Percentiles rank a stretch among this genome's conserved stretches.
phyloP scores from a whole-genome alignment of 257 asterid species.

The Gardenia jasminoides region DNA sequence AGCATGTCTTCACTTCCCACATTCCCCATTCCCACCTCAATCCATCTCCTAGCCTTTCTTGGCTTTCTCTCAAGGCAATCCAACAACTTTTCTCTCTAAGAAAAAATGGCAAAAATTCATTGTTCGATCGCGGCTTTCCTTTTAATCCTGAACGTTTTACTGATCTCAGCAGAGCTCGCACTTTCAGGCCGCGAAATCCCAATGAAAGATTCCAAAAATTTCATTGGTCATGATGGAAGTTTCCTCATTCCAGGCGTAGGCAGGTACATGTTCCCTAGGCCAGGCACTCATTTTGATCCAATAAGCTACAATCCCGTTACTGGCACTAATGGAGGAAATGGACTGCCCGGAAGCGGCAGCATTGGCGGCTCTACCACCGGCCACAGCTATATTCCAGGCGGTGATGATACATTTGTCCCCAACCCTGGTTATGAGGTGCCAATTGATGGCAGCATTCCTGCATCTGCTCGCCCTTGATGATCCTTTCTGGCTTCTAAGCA shows the following conservation, averaged over 20 bases:
- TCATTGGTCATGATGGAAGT: slow-evolving; percentile 45
- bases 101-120: slow-evolving; percentile 41
- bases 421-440: slow-evolving; percentile 62
- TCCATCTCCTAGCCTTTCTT: background rate
- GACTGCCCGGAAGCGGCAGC: slow-evolving; percentile 37
- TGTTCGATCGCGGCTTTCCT: slow-evolving; percentile 25
- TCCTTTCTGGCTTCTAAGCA: background rate
- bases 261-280: slow-evolving; percentile 45
- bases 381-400: slow-evolving; percentile 51
- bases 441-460: slow-evolving; percentile 30
- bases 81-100: no score
- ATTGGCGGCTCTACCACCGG: slow-evolving; percentile 14
- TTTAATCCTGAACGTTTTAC: slow-evolving; percentile 22
- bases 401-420: slow-evolving; percentile 59
- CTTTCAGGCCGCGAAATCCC: slow-evolving; percentile 42
- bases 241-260: slow-evolving; percentile 71
- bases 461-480: slow-evolving; percentile 52
- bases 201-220: slow-evolving; percentile 9
- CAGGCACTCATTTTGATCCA: slow-evolving; percentile 33
- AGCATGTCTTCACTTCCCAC: background rate
- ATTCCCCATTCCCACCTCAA: slow-evolving; percentile 5
- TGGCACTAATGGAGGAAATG: slow-evolving; percentile 45
- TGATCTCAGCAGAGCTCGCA: slow-evolving; percentile 16
- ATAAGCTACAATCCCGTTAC: slow-evolving; percentile 64
- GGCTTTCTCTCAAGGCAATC: background rate